phyloP scores from a whole-genome alignment of 1,284 basidiomycete genomes.

The Polyporus tsugae region DNA sequence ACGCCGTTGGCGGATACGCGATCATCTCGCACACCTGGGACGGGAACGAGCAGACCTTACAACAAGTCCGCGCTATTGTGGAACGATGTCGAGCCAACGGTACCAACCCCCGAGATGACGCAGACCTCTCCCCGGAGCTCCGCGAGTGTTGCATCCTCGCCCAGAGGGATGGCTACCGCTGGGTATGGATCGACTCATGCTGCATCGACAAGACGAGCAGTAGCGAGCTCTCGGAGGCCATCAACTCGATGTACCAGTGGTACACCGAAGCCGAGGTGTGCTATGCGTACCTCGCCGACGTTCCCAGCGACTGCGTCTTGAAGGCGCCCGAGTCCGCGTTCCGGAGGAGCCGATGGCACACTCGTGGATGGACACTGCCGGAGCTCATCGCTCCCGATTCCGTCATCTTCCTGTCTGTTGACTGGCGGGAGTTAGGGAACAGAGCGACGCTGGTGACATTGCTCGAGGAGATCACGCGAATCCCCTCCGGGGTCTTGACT shows the following conservation, averaged over 20 bases:
- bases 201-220: conserved; percentile 22
- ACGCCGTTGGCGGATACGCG: conserved; percentile 9
- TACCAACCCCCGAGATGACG: conserved; percentile 10
- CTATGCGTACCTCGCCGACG: conserved; percentile 17
- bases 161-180: conserved; percentile 14
- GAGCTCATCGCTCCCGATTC: conserved; percentile 12
- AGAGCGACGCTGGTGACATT: background rate
- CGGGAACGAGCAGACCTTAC: conserved; percentile 10
- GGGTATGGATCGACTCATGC: conserved; percentile 17
- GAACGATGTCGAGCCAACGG: background rate
- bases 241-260: conserved; percentile 18
- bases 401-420: conserved; percentile 11
- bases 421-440: conserved; percentile 10
- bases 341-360: conserved; percentile 16
- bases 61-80: background rate
- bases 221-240: conserved; percentile 15
- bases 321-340: conserved; percentile 3
- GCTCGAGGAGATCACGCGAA: conserved; percentile 11
- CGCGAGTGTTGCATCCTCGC: conserved; percentile 13
- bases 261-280: conserved; percentile 11
- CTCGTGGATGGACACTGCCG: conserved; percentile 12
- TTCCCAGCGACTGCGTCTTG: conserved; percentile 1
- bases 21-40: conserved; percentile 10
- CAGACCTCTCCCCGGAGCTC: conserved; percentile 10
- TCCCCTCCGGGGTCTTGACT: background rate